Conservation (phyloP, 2,329 filamentous ascomycete genomes). For the Xylaria sp. region DNA sequence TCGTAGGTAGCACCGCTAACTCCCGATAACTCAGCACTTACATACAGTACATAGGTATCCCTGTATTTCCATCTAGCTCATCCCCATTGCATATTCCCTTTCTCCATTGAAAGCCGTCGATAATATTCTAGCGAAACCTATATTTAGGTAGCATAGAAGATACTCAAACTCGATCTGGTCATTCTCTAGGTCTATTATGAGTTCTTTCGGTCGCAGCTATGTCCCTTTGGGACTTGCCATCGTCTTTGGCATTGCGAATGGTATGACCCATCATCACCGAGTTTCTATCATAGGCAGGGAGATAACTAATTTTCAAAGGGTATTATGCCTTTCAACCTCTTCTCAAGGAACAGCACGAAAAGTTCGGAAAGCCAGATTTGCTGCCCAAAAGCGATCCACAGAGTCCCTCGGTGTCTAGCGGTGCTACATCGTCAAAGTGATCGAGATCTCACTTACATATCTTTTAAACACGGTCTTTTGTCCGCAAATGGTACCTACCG, state of each 20-base stretch:
- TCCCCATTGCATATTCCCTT: neutral
- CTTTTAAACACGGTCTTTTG: neutral
- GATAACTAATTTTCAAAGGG: constrained; percentile 34
- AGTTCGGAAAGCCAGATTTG: constrained; percentile 10
- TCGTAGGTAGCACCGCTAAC: neutral
- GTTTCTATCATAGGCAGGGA: neutral
- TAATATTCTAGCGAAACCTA: neutral
- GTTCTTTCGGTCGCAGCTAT: constrained; percentile 42
- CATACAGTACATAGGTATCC: neutral
- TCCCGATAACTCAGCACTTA: neutral
- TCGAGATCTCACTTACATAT: neutral
- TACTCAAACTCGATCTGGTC: neutral
- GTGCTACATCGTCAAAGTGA: constrained; percentile 24
- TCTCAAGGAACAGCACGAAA: constrained; percentile 40
- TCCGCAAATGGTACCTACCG: neutral
- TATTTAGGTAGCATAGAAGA: neutral
- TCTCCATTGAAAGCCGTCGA: neutral
- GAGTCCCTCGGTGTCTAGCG: constrained; percentile 8
- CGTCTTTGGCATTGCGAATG: constrained; percentile 49
- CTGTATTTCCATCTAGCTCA: neutral
- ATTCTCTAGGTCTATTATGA: constrained; percentile 36
- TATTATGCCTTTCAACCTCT: constrained; percentile 44
- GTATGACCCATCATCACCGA: constrained; percentile 39
- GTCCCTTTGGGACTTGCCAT: constrained; percentile 48
- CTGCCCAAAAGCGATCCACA: constrained; percentile 21